phyloP scores from a whole-genome alignment of 2,329 filamentous ascomycete genomes.

The Lasiodiplodia citricola region DNA sequence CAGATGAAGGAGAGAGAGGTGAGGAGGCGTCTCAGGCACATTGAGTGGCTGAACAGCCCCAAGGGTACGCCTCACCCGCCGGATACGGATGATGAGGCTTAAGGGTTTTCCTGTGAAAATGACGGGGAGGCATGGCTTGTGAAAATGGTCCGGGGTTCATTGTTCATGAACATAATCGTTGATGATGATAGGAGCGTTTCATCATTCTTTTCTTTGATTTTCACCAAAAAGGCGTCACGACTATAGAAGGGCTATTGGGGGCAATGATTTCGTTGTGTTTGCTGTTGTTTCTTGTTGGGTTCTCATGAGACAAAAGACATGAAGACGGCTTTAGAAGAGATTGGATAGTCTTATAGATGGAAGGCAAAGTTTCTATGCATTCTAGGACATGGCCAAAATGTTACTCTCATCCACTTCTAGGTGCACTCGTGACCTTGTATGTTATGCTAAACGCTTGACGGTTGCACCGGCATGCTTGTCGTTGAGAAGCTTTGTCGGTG shows the following conservation, averaged over 20 bases:
- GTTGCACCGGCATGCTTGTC: too few relatives aligned
- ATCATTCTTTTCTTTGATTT: background rate
- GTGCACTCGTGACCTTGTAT: too few relatives aligned
- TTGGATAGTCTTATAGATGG: background rate
- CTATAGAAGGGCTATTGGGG: background rate
- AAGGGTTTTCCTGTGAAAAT: background rate
- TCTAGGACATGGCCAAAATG: background rate
- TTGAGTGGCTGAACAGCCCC: slow-evolving; percentile 77
- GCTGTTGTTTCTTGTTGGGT: background rate
- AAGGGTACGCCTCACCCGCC: slow-evolving; percentile 49
- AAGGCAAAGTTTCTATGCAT: background rate
- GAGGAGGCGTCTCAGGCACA: slow-evolving; percentile 82
- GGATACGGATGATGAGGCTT: slow-evolving; percentile 49
- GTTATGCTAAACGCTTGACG: too few relatives aligned
- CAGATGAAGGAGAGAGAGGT: slow-evolving; percentile 94
- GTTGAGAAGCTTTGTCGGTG: too few relatives aligned
- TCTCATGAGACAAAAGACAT: background rate
- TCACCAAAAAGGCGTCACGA: slow-evolving; percentile 3
- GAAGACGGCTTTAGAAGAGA: background rate
- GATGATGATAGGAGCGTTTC: background rate
- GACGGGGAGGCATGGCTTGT: background rate
- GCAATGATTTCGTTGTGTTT: background rate
- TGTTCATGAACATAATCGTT: slow-evolving; percentile 13
- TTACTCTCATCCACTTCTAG: background rate
- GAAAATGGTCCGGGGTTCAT: background rate